Conservation (phyloP, 2,329 filamentous ascomycete species). For the Beauveria caledonica region DNA sequence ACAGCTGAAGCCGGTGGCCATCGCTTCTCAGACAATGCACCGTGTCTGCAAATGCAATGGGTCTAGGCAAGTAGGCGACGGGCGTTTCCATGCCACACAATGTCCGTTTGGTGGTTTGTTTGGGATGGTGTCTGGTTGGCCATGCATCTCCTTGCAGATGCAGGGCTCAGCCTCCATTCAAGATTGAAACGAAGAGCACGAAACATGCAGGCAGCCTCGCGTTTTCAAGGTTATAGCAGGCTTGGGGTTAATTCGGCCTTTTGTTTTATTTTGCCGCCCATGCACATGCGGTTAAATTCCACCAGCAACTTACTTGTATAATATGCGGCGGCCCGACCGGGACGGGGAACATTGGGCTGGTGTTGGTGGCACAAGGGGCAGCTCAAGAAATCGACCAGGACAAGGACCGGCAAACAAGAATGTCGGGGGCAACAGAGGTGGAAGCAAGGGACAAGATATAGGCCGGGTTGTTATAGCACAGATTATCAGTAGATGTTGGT, state of each 20-base stretch:
- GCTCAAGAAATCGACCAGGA: background rate
- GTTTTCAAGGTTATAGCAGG: background rate
- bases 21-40: background rate
- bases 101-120: background rate
- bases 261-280: background rate
- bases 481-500: background rate
- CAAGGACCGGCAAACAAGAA: background rate
- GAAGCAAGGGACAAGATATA: background rate
- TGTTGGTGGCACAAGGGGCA: background rate
- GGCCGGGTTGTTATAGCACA: background rate
- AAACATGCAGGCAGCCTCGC: background rate
- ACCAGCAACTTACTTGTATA: background rate
- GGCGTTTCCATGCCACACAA: background rate
- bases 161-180: background rate
- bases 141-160: background rate
- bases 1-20: background rate
- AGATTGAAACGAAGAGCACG: background rate
- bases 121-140: background rate
- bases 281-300: background rate
- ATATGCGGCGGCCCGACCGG: background rate
- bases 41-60: background rate
- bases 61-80: background rate
- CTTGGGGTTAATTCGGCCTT: background rate
- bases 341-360: background rate
- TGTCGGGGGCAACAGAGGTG: background rate